These are phyloP conservation scores for Phyllosticta citriasiana DNA, from an alignment of 2,329 filamentous ascomycete genomes.

Conservation along the genomic window DNA sequence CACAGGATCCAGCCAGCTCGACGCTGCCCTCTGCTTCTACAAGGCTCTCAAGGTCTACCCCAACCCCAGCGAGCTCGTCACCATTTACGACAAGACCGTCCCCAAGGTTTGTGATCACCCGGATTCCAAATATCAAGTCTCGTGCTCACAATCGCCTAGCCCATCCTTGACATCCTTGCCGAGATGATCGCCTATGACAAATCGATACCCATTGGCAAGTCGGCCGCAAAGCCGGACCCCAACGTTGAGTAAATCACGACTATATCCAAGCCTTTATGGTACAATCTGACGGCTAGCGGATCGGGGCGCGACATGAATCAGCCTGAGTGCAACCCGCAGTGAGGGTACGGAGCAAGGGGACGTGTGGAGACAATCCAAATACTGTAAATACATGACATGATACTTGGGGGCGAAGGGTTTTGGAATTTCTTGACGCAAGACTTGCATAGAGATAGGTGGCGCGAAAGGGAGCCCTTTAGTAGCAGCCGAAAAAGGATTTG, in stretches of 20 bases:
- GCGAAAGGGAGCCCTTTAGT: background rate
- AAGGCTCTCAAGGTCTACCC: slow-evolving; percentile 98
- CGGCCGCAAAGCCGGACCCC: background rate
- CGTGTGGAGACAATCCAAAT: background rate
- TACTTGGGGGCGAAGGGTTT: background rate
- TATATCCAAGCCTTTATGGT: background rate
- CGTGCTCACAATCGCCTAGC: slow-evolving; percentile 37
- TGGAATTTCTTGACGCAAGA: background rate
- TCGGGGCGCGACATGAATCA: background rate
- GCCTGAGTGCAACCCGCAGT: background rate
- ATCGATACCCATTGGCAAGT: slow-evolving; percentile 31
- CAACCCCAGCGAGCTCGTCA: slow-evolving; percentile 81
- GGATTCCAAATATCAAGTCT: background rate
- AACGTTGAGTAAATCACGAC: slow-evolving; percentile 4
- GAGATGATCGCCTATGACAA: slow-evolving; percentile 96
- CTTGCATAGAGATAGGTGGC: background rate
- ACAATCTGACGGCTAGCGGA: background rate
- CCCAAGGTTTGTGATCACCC: slow-evolving; percentile 58
- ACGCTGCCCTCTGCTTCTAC: slow-evolving; percentile 93
- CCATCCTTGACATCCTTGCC: slow-evolving; percentile 88
- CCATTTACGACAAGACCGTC: slow-evolving; percentile 97
- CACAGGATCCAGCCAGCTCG: slow-evolving; percentile 57
- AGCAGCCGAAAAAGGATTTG: background rate
- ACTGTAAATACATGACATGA: background rate
- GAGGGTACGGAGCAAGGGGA: background rate